Percentiles rank a stretch among this genome's conserved stretches.
Evolutionary conservation across 371 early-diverging fungal species (phyloP).

Genomic region (Apophysomyces trapeziformis): DNA sequence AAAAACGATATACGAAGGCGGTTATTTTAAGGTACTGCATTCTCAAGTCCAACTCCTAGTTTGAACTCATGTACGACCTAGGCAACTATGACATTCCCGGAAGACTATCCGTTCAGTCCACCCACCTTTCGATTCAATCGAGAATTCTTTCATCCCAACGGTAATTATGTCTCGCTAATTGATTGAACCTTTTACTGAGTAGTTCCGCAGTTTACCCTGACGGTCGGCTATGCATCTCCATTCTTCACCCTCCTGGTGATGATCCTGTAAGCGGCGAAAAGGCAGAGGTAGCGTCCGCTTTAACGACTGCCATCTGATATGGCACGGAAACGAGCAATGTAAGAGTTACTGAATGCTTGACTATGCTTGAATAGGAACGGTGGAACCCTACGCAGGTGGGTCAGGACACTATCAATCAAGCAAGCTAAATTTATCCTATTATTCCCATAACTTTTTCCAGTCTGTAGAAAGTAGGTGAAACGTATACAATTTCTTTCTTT

Average conservation of each 20-base stretch:
- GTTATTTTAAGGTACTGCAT: conserved; percentile 81
- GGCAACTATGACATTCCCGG: conserved; percentile 63
- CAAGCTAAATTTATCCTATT: conserved; percentile 10
- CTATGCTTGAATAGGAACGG: conserved; percentile 62
- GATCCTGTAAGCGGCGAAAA: conserved; percentile 88
- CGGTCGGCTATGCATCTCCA: conserved; percentile 88
- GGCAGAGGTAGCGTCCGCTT: conserved; percentile 57
- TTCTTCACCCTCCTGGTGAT: conserved; percentile 77
- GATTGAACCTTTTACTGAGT: not conserved
- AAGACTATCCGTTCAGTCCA: conserved; percentile 68
- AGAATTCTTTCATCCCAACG: conserved; percentile 81
- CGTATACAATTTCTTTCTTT: not conserved
- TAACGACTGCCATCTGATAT: conserved; percentile 7
- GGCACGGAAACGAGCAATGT: conserved; percentile 5
- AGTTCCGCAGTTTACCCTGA: conserved; percentile 61
- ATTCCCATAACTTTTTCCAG: conserved; percentile 15
- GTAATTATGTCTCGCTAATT: conserved; percentile 28
- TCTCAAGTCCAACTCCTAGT: not conserved
- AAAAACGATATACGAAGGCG: conserved; percentile 88
- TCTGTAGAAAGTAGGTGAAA: conserved; percentile 53
- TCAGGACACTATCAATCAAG: conserved; percentile 5
- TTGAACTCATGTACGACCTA: not conserved
- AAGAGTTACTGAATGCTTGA: conserved; percentile 11
- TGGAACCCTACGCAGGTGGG: conserved; percentile 91
- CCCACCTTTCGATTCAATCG: conserved; percentile 82